Evolutionary conservation across 2,329 filamentous ascomycete species (phyloP).

Genomic region (Phialophora chinensis): DNA sequence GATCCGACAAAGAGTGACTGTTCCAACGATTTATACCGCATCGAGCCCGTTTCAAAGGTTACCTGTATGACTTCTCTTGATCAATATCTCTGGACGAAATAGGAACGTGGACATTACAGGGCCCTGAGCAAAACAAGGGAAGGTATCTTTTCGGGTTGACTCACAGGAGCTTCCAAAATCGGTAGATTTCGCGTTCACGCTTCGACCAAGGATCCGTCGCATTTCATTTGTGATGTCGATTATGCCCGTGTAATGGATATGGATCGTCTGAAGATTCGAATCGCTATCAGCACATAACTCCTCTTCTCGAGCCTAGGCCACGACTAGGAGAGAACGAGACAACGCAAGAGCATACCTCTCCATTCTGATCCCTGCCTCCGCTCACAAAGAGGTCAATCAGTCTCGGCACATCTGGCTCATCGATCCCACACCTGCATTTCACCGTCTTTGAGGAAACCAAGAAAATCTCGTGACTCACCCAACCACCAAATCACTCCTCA

Average conservation of each 20-base stretch:
- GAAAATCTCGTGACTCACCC: slow-evolving; percentile 43
- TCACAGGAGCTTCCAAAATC: slow-evolving; percentile 50
- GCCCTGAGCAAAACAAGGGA: neutral
- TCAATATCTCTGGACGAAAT: neutral
- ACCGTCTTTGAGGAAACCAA: neutral
- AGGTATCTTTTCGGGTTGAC: slow-evolving; percentile 31
- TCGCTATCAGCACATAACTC: neutral
- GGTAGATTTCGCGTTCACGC: slow-evolving; percentile 45
- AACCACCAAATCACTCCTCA: slow-evolving; percentile 50
- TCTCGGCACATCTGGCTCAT: neutral
- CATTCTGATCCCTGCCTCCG: slow-evolving; percentile 43
- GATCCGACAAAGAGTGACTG: slow-evolving; percentile 49
- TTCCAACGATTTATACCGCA: slow-evolving; percentile 51
- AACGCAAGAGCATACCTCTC: slow-evolving; percentile 40
- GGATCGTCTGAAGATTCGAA: slow-evolving; percentile 42
- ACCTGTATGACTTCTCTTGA: slow-evolving; percentile 44
- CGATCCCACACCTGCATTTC: neutral
- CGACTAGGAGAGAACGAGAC: neutral
- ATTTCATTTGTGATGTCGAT: slow-evolving; percentile 46
- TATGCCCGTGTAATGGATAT: slow-evolving; percentile 51
- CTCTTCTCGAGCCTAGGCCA: neutral
- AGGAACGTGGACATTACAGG: neutral
- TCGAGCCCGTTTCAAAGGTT: slow-evolving; percentile 51
- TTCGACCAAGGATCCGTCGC: slow-evolving; percentile 44
- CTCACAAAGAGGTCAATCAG: slow-evolving; percentile 7